These are phyloP conservation scores for Fonsecaea erecta DNA, from an alignment of 2,329 filamentous ascomycete species.

Conservation along the genomic window DNA sequence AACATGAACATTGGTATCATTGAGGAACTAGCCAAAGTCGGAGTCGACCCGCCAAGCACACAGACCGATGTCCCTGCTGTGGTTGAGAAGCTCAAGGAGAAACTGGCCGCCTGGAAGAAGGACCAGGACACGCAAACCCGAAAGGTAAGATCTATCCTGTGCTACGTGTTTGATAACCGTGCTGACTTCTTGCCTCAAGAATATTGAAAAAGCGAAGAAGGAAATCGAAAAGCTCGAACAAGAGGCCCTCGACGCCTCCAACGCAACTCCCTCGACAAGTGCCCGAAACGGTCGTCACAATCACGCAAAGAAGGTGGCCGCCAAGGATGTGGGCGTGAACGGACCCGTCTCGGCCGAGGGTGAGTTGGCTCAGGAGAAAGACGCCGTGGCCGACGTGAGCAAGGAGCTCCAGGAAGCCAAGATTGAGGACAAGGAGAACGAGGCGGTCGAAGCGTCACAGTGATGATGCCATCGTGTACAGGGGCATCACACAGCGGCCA, in stretches of 20 bases:
- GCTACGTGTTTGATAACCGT: neutral
- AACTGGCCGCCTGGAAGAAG: slow-evolving; percentile 87
- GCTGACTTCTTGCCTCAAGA: slow-evolving; percentile 61
- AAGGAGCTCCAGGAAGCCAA: slow-evolving; percentile 65
- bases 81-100: slow-evolving; percentile 88
- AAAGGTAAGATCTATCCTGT: slow-evolving; percentile 65
- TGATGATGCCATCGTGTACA: neutral
- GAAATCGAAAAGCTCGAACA: slow-evolving; percentile 83
- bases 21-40: slow-evolving; percentile 83
- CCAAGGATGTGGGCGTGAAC: slow-evolving; percentile 58
- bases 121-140: slow-evolving; percentile 89
- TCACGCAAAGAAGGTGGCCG: slow-evolving; percentile 58
- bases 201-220: slow-evolving; percentile 94
- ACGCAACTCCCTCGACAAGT: slow-evolving; percentile 49
- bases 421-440: slow-evolving; percentile 56
- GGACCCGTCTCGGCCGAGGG: slow-evolving; percentile 56
- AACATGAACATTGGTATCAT: slow-evolving; percentile 90
- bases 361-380: slow-evolving; percentile 62
- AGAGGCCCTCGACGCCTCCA: slow-evolving; percentile 67
- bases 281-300: slow-evolving; percentile 50
- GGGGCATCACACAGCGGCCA: neutral
- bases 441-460: slow-evolving; percentile 19
- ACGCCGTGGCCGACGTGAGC: slow-evolving; percentile 62
- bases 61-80: slow-evolving; percentile 78
- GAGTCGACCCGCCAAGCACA: slow-evolving; percentile 85